phyloP scores from a whole-genome alignment of 345 rosid species.

The Linum lewisii region DNA sequence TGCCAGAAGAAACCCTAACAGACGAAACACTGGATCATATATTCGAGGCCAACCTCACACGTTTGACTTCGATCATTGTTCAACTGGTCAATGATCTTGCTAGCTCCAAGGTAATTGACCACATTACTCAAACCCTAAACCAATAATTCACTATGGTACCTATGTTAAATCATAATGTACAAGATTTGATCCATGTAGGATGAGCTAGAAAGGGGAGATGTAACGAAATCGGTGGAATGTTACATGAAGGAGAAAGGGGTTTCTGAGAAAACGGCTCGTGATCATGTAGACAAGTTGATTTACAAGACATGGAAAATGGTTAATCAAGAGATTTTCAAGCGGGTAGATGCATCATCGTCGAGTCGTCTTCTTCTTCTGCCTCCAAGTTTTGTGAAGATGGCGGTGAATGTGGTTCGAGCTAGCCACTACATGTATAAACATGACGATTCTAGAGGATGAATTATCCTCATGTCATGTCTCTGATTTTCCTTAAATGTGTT shows the following conservation, averaged over 20 bases:
- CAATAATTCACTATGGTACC: no score
- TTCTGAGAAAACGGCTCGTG: conserved; percentile 12
- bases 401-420: no score
- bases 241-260: conserved; percentile 19
- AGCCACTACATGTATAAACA: no score
- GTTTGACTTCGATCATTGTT: not conserved
- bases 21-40: not conserved
- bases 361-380: no score
- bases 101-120: conserved; percentile 14
- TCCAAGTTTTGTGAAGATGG: no score
- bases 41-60: not conserved
- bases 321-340: conserved; percentile 8
- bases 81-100: conserved; percentile 13
- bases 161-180: no score
- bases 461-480: no score
- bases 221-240: conserved; percentile 15
- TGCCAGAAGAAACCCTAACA: not conserved
- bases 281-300: conserved; percentile 5
- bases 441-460: no score
- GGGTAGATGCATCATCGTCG: not conserved
- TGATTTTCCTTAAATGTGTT: no score
- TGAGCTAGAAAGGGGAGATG: conserved; percentile 22
- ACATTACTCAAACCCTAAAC: not conserved
- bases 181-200: not conserved
- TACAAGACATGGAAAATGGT: conserved; percentile 16